Base-by-base conservation (phyloP, 352 stramenopile species). In the Achlya hypogyna region DNA sequence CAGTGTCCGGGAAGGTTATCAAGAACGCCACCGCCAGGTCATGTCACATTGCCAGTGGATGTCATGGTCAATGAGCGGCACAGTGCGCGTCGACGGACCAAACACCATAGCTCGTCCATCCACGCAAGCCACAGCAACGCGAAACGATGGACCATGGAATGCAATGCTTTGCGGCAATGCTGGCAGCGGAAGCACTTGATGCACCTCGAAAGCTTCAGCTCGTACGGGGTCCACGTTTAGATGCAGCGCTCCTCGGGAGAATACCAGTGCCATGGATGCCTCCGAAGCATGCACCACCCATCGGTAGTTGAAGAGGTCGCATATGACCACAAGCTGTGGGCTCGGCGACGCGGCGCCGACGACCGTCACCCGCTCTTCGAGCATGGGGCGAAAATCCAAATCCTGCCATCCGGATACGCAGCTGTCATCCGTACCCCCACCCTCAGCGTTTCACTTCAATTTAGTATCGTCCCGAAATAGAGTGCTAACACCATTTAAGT, bases 371-470 rank as follows among this genome's bases (percentile, higher is more conserved):
- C 18, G 14, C 31, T 58, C 42, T 42, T 67, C 43, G 16, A 67
- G 51, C 60, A 67, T 67, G n/a, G 6, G n/a, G 23, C 18, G 54
- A 35, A 58, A 67, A 67, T 32, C 42, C 42, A 53, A 64, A 64
- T 42, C 56, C 29, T 16, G 35, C 23, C 22, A 59, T 58, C 60
- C 49, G 49, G 49, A 56, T 56, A 56, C 14, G 12, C 12, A 31
- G 31, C 49, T 16, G 2, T n/a, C n/a, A n/a, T n/a, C n/a, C n/a
- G n/a, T n/a, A n/a, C n/a, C n/a, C n/a, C n/a, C n/a, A n/a, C n/a
- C n/a, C n/a, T n/a, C n/a, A n/a, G n/a, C n/a, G n/a, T n/a, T n/a
- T n/a, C n/a, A n/a, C n/a, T n/a, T n/a, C n/a, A n/a, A n/a, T n/a
- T n/a, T n/a, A n/a, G n/a, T n/a, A n/a, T n/a, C n/a, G 38, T 45